Evolutionary conservation across 257 asterid genomes (phyloP).

Genomic region (Linaria vulgaris): DNA sequence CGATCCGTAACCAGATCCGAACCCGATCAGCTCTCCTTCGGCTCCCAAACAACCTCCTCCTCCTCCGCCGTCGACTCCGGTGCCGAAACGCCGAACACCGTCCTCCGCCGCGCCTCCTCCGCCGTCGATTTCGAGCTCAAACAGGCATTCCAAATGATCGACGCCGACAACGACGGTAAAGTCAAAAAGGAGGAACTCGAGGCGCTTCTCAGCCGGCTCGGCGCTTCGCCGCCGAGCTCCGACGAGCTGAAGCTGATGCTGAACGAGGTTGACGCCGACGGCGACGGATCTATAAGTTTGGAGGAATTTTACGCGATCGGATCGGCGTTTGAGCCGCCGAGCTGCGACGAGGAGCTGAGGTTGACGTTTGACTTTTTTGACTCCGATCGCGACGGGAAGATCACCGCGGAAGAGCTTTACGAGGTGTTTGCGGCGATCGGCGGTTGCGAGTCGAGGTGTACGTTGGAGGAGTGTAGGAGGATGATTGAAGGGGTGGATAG

Average conservation of each 20-base stretch:
- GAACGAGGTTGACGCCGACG: conserved; percentile 43
- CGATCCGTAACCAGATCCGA: conserved; percentile 47
- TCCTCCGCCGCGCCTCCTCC: conserved; percentile 34
- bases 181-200: conserved; percentile 43
- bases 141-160: conserved; percentile 50
- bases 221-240: conserved; percentile 34
- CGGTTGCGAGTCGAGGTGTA: conserved; percentile 39
- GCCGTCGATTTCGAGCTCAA: conserved; percentile 36
- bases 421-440: conserved; percentile 40
- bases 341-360: conserved; percentile 46
- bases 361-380: conserved; percentile 49
- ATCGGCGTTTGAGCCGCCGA: conserved; percentile 49
- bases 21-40: conserved; percentile 23
- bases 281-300: conserved; percentile 49
- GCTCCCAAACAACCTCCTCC: conserved; percentile 29
- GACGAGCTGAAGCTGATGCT: conserved; percentile 46
- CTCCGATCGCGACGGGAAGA: conserved; percentile 50
- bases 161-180: conserved; percentile 51
- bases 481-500: conserved; percentile 44
- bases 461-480: conserved; percentile 54
- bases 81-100: conserved; percentile 55
- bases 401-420: conserved; percentile 50
- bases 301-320: conserved; percentile 54
- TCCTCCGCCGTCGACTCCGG: conserved; percentile 31
- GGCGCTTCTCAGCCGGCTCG: conserved; percentile 38